Conservation (phyloP, 495 filamentous ascomycete genomes). For the Hypomontagnella monticulosa region DNA sequence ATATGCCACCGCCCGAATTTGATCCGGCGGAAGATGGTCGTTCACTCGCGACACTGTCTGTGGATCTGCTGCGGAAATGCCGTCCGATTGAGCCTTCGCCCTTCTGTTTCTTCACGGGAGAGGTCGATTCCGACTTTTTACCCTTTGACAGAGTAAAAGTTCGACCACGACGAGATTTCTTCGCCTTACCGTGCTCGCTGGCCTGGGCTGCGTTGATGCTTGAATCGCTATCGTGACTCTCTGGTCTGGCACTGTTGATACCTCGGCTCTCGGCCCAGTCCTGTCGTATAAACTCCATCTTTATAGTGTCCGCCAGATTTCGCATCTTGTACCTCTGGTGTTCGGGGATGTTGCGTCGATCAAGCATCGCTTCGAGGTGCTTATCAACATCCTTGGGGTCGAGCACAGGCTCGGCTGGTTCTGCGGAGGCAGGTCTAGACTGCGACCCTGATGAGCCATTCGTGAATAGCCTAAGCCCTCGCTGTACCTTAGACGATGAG, state of each 20-base stretch:
- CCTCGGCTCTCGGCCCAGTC: slow-evolving; percentile 74
- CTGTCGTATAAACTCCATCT: slow-evolving; percentile 92
- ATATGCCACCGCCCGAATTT: slow-evolving; percentile 49
- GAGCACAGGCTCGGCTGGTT: slow-evolving; percentile 35
- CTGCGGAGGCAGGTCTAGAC: slow-evolving; percentile 43
- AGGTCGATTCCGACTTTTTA: slow-evolving; percentile 51
- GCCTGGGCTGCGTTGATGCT: slow-evolving; percentile 37
- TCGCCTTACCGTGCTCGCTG: slow-evolving; percentile 62
- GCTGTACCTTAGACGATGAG: slow-evolving; percentile 45
- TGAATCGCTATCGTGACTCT: slow-evolving; percentile 47
- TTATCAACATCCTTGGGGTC: slow-evolving; percentile 61
- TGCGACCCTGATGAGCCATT: slow-evolving; percentile 57
- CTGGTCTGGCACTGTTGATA: slow-evolving; percentile 47
- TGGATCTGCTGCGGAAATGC: slow-evolving; percentile 62
- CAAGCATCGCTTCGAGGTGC: slow-evolving; percentile 74
- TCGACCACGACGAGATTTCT: slow-evolving; percentile 75
- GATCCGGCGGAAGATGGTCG: slow-evolving; percentile 55
- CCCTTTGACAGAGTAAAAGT: slow-evolving; percentile 77
- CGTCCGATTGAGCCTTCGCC: slow-evolving; percentile 61
- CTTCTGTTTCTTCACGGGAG: slow-evolving; percentile 63
- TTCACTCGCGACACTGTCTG: slow-evolving; percentile 59
- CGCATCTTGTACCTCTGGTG: slow-evolving; percentile 95
- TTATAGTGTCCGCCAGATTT: slow-evolving; percentile 85
- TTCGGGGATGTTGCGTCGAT: slow-evolving; percentile 89
- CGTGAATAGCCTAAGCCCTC: slow-evolving; percentile 48